A percentile compares a stretch with the other conserved stretches of the same genome.
Evolutionary conservation across 257 asterid genomes (phyloP).

Genomic region (Eustoma russellianum): DNA sequence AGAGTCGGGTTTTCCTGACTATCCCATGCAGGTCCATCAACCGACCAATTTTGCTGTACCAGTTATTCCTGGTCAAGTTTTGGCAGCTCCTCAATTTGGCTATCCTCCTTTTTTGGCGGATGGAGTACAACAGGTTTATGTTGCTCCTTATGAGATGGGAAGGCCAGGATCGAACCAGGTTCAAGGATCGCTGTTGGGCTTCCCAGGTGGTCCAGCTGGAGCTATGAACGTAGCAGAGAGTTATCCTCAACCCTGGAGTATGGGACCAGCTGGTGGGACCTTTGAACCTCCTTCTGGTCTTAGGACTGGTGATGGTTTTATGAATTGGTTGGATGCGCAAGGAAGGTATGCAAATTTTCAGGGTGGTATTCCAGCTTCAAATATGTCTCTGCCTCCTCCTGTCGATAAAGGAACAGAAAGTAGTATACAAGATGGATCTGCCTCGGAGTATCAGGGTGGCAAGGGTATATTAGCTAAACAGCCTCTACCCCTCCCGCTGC

Average conservation of each 20-base stretch:
- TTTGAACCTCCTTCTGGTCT: conserved; percentile 39
- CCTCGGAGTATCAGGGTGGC: conserved; percentile 40
- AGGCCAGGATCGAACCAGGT: conserved; percentile 57
- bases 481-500: conserved; percentile 47
- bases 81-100: conserved; percentile 58
- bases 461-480: conserved; percentile 52
- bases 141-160: conserved; percentile 43
- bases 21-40: conserved; percentile 22
- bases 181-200: conserved; percentile 50
- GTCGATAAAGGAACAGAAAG: conserved; percentile 38
- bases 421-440: conserved; percentile 34
- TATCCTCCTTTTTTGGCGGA: conserved; percentile 53
- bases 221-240: conserved; percentile 46
- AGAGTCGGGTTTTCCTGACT: conserved; percentile 18
- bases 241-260: conserved; percentile 67
- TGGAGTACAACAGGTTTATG: conserved; percentile 55
- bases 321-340: conserved; percentile 24
- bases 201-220: conserved; percentile 57
- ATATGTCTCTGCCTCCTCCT: conserved; percentile 26
- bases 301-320: conserved; percentile 26
- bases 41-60: conserved; percentile 33
- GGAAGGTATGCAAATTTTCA: conserved; percentile 20
- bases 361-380: conserved; percentile 39
- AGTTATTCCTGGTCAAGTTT: conserved; percentile 34
- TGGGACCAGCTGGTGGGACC: conserved; percentile 43